phyloP scores from a whole-genome alignment of 768 basidiomycete genomes.

The Rhizopogon sp. region DNA sequence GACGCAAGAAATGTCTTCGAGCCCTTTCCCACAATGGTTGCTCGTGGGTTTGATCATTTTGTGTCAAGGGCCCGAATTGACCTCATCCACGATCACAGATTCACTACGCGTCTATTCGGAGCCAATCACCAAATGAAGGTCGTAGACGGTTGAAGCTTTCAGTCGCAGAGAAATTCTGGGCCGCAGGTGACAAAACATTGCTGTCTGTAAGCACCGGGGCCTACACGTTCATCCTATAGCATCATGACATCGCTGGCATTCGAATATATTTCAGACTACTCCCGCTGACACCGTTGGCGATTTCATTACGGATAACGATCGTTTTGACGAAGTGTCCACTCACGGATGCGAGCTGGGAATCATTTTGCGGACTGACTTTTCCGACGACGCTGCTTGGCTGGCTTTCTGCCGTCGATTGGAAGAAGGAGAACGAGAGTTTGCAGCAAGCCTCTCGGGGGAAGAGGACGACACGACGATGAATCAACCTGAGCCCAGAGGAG shows the following conservation, averaged over 20 bases:
- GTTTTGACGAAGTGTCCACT: conserved; percentile 41
- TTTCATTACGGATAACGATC: conserved; percentile 43
- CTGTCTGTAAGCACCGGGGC: conserved; percentile 5
- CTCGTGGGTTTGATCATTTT: background rate
- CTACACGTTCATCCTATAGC: background rate
- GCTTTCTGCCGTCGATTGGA: conserved; percentile 46
- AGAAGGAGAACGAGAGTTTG: conserved; percentile 54
- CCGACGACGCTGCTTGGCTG: conserved; percentile 62
- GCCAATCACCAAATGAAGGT: conserved; percentile 45
- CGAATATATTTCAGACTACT: conserved; percentile 11
- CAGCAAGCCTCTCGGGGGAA: conserved; percentile 15
- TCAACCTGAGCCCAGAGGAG: conserved; percentile 12
- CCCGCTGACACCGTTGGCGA: conserved; percentile 14
- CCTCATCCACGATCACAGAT: conserved; percentile 18
- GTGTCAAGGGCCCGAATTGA: background rate
- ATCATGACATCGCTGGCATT: conserved; percentile 1
- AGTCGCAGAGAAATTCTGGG: conserved; percentile 48
- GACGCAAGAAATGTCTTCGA: conserved; percentile 12
- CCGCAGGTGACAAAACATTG: conserved; percentile 18
- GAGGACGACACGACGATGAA: conserved; percentile 21
- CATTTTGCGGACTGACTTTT: conserved; percentile 70
- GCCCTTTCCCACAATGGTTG: background rate
- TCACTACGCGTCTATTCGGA: conserved; percentile 41
- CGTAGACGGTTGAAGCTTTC: conserved; percentile 53
- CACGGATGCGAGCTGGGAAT: conserved; percentile 52